A percentile compares a stretch with the other conserved stretches of the same genome.
These are phyloP conservation scores for Phytopythium oedochilum DNA, from an alignment of 352 stramenopile genomes.

Conservation along the genomic window DNA sequence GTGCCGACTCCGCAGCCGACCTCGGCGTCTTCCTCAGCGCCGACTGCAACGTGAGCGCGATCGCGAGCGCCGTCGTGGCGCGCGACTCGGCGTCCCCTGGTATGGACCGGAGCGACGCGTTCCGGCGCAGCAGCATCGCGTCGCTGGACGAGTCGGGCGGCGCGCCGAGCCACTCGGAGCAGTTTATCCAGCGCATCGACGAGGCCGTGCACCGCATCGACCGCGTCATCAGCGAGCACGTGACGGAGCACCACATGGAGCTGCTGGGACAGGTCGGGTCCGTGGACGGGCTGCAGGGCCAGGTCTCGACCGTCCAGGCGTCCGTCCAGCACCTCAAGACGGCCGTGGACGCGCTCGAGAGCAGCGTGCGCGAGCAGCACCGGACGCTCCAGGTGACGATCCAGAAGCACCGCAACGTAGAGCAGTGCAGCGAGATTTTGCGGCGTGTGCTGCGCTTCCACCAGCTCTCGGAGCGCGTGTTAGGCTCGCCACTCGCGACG, in stretches of 20 bases:
- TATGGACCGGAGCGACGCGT: slow-evolving; percentile 6
- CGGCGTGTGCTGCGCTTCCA: slow-evolving; percentile 72
- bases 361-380: slow-evolving; percentile 48
- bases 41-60: slow-evolving; percentile 72
- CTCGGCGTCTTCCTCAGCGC: slow-evolving; percentile 66
- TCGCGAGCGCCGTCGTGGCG: slow-evolving; percentile 73
- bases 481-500: slow-evolving; percentile 35
- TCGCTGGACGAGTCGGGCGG: slow-evolving; percentile 9
- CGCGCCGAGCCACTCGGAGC: slow-evolving; percentile 56
- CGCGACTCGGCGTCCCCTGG: slow-evolving; percentile 40
- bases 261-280: slow-evolving; percentile 73
- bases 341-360: slow-evolving; percentile 56
- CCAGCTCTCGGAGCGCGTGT: slow-evolving; percentile 53
- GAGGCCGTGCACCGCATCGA: slow-evolving; percentile 68
- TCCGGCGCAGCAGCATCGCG: slow-evolving; percentile 10
- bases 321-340: slow-evolving; percentile 65
- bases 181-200: slow-evolving; percentile 69
- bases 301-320: slow-evolving; percentile 50
- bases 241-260: slow-evolving; percentile 67
- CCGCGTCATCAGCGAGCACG: slow-evolving; percentile 71
- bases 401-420: slow-evolving; percentile 73
- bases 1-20: slow-evolving; percentile 34
- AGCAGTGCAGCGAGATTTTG: slow-evolving; percentile 70
- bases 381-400: slow-evolving; percentile 53
- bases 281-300: slow-evolving; percentile 62